These are phyloP conservation scores for Cyberlindnera xishuangbannaensis DNA, from an alignment of 805 yeast species.

Conservation along the genomic window DNA sequence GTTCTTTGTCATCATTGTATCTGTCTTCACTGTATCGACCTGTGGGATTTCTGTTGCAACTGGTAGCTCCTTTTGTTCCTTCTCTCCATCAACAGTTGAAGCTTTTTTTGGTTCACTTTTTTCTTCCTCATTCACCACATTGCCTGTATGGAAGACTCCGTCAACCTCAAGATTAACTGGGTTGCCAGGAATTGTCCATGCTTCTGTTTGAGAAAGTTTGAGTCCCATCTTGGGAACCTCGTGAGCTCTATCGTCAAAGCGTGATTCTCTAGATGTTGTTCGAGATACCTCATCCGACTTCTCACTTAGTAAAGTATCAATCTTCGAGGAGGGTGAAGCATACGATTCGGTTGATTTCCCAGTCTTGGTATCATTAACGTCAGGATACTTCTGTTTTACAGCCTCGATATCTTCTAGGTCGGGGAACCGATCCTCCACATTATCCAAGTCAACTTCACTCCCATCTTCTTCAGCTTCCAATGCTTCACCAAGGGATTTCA, in stretches of 20 bases:
- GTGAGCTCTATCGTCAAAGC: neutral
- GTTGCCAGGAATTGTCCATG: conserved; percentile 15
- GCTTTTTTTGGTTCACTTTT: too few species aligned
- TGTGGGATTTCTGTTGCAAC: neutral
- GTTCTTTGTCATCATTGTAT: too few species aligned
- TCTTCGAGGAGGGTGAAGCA: too few species aligned
- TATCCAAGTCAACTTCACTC: conserved; percentile 30
- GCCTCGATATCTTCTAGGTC: conserved; percentile 33
- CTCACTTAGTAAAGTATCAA: too few species aligned
- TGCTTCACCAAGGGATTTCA: conserved; percentile 5
- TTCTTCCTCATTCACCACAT: too few species aligned
- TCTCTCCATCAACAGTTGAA: too few species aligned
- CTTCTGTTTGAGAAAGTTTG: conserved; percentile 19
- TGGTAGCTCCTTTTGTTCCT: neutral
- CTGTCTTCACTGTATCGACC: too few species aligned
- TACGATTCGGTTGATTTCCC: too few species aligned
- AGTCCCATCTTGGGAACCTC: neutral
- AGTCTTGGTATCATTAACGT: conserved; percentile 2
- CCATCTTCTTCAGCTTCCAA: conserved; percentile 5
- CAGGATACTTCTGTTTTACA: conserved; percentile 12
- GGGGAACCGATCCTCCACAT: conserved; percentile 49
- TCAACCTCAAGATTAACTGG: conserved; percentile 9
- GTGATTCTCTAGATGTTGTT: conserved; percentile 1
- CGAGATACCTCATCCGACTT: too few species aligned
- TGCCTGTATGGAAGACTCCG: conserved; percentile 23